Percentiles rank a stretch among this genome's conserved stretches.
Evolutionary conservation across 495 filamentous ascomycete species (phyloP).

Genomic region (Penicillium cinerascens): DNA sequence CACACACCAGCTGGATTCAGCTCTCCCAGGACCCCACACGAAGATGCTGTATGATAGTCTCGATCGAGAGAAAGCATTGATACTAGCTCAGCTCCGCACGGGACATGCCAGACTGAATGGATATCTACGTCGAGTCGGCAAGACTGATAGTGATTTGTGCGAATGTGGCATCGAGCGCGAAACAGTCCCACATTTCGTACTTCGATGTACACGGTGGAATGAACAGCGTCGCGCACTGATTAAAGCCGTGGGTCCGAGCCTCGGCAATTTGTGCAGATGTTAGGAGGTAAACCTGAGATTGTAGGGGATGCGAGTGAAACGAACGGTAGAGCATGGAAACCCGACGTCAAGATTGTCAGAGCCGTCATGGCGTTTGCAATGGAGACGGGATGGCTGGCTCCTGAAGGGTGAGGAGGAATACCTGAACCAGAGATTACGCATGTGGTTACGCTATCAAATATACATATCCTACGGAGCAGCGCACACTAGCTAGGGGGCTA

Average conservation of each 20-base stretch:
- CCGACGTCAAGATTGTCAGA: slow-evolving; percentile 26
- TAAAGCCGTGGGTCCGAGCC: neutral
- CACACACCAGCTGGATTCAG: too few species aligned
- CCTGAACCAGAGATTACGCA: too few species aligned
- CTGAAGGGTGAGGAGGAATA: neutral
- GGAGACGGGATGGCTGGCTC: slow-evolving; percentile 14
- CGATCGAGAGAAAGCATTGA: too few species aligned
- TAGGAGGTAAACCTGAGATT: slow-evolving; percentile 31
- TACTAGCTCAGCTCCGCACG: too few species aligned
- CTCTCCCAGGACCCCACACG: too few species aligned
- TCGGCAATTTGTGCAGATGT: slow-evolving; percentile 20
- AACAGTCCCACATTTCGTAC: slow-evolving; percentile 28
- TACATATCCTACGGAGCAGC: too few species aligned
- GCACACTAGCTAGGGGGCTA: too few species aligned
- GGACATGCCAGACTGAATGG: too few species aligned
- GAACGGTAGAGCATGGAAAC: slow-evolving; percentile 26
- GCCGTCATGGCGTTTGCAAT: slow-evolving; percentile 31
- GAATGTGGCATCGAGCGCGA: slow-evolving; percentile 7
- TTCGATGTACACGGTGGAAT: slow-evolving; percentile 26
- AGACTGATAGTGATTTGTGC: neutral
- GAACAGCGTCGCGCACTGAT: slow-evolving; percentile 3
- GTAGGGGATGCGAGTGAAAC: slow-evolving; percentile 20
- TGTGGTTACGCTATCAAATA: too few species aligned
- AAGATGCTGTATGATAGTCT: too few species aligned
- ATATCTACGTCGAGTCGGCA: too few species aligned